Evolutionary conservation across 1,284 basidiomycete species (phyloP).

Genomic region (Bjerkandera adusta): DNA sequence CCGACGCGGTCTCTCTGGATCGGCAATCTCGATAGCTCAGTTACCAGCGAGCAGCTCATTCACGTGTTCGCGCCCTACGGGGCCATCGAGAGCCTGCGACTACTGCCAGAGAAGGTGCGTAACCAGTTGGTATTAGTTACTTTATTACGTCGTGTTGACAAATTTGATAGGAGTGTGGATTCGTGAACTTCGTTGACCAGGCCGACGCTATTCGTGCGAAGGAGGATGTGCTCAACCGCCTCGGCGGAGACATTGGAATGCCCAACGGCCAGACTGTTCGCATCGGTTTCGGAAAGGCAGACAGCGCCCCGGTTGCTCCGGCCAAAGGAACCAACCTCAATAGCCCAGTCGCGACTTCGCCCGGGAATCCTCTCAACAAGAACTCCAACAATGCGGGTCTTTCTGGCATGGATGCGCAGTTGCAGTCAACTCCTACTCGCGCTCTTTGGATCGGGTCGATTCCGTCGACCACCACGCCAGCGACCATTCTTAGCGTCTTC

Average conservation of each 20-base stretch:
- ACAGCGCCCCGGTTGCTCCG: constrained; percentile 87
- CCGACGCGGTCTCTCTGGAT: constrained; percentile 97
- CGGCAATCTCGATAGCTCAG: constrained; percentile 91
- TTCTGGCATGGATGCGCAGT: constrained; percentile 73
- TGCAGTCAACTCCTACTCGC: constrained; percentile 85
- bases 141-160: constrained; percentile 13
- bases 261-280: constrained; percentile 92
- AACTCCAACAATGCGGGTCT: constrained; percentile 46
- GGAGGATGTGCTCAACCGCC: constrained; percentile 93
- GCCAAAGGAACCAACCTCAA: constrained; percentile 68
- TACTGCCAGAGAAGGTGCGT: constrained; percentile 92
- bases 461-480: constrained; percentile 89
- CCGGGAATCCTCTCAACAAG: constrained; percentile 52
- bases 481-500: constrained; percentile 90
- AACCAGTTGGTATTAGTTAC: constrained; percentile 4
- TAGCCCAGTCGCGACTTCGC: constrained; percentile 62
- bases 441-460: constrained; percentile 97
- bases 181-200: constrained; percentile 97
- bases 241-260: constrained; percentile 92
- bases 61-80: constrained; percentile 95
- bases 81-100: constrained; percentile 90
- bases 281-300: constrained; percentile 97
- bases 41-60: constrained; percentile 92
- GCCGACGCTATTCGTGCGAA: constrained; percentile 93
- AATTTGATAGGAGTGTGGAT: constrained; percentile 85